Evolutionary conservation across 805 yeast genomes (phyloP).

Genomic region (Metschnikowia lunata): DNA sequence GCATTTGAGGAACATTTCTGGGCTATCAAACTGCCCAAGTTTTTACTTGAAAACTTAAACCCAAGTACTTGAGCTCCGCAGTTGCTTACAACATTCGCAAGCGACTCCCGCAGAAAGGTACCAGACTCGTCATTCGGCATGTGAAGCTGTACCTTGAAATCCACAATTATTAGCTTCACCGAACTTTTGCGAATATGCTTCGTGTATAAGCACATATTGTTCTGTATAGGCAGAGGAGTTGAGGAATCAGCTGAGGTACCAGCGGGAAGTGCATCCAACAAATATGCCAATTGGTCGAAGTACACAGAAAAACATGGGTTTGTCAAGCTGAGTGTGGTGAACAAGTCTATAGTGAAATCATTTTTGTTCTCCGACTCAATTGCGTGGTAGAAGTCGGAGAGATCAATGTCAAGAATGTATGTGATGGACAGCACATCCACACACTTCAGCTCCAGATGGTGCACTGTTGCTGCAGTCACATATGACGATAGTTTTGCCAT

Average conservation of each 20-base stretch:
- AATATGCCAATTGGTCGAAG: conserved; percentile 32
- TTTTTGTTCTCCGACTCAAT: conserved; percentile 4
- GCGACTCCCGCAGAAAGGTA: conserved; percentile 20
- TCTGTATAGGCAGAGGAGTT: not conserved
- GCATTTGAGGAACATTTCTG: not conserved
- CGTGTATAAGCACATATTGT: not conserved
- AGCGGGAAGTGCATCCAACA: conserved; percentile 6
- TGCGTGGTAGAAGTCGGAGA: conserved; percentile 21
- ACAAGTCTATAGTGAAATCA: conserved; percentile 14
- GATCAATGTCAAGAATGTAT: conserved; percentile 20
- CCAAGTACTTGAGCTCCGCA: conserved; percentile 22
- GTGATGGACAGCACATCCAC: conserved; percentile 37
- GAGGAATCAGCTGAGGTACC: not conserved
- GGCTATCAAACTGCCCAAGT: conserved; percentile 14
- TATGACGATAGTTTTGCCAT: conserved; percentile 17
- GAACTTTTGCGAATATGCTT: conserved; percentile 10
- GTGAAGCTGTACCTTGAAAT: conserved; percentile 26
- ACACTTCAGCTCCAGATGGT: conserved; percentile 27
- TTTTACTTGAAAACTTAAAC: conserved; percentile 26
- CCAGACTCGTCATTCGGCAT: conserved; percentile 20
- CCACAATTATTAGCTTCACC: conserved; percentile 27
- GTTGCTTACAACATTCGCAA: conserved; percentile 24
- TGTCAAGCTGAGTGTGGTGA: conserved; percentile 24
- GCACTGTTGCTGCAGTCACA: conserved; percentile 26
- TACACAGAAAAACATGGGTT: conserved; percentile 34